phyloP scores from a whole-genome alignment of 2,329 filamentous ascomycete species.

The Botrytis fabae region DNA sequence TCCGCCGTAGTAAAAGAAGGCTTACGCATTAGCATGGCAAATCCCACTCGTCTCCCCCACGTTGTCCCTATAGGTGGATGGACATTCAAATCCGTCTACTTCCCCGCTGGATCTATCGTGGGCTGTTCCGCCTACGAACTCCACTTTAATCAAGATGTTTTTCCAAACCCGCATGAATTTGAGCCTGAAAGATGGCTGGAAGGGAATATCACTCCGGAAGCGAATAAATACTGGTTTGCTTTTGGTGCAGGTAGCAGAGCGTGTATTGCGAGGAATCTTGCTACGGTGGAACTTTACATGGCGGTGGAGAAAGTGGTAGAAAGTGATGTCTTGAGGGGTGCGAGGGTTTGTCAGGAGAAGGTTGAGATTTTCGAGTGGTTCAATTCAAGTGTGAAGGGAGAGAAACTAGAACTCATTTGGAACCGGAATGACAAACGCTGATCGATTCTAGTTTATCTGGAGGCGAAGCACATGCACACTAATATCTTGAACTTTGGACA shows the following conservation, averaged over 20 bases:
- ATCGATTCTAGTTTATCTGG: too few species aligned
- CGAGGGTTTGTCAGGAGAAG: slow-evolving; percentile 43
- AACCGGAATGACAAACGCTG: background rate
- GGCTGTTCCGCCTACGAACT: slow-evolving; percentile 48
- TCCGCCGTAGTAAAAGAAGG: slow-evolving; percentile 52
- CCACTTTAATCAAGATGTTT: slow-evolving; percentile 48
- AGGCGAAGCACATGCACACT: background rate
- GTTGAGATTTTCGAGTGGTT: slow-evolving; percentile 58
- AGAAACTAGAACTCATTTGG: slow-evolving; percentile 47
- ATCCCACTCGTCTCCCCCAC: slow-evolving; percentile 52
- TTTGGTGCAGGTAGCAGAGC: slow-evolving; percentile 51
- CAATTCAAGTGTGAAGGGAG: slow-evolving; percentile 52
- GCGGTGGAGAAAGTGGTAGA: slow-evolving; percentile 47
- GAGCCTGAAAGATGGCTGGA: slow-evolving; percentile 51
- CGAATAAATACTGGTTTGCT: slow-evolving; percentile 48
- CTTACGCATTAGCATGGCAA: slow-evolving; percentile 52
- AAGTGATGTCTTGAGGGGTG: slow-evolving; percentile 48
- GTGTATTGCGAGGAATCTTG: slow-evolving; percentile 53
- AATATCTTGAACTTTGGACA: too few species aligned
- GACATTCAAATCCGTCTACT: slow-evolving; percentile 37
- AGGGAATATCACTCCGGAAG: slow-evolving; percentile 41
- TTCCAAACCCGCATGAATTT: slow-evolving; percentile 47
- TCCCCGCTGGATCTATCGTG: slow-evolving; percentile 49
- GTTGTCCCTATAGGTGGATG: slow-evolving; percentile 44
- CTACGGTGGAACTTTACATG: slow-evolving; percentile 46